These are phyloP conservation scores for Mucor plumbeus DNA, from an alignment of 371 early-diverging fungal species.

Conservation along the genomic window DNA sequence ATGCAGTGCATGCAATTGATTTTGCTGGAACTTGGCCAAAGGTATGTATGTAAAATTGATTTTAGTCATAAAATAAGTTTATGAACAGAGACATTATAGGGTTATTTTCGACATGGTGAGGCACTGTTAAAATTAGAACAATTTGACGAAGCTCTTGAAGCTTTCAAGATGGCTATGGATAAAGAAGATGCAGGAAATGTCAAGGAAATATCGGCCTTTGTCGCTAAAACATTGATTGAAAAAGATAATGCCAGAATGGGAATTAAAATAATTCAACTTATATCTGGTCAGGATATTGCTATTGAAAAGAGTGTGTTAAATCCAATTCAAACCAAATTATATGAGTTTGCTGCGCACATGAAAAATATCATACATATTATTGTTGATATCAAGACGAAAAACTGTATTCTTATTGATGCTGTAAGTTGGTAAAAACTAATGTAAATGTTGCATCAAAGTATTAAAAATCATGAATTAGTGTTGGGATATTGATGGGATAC, in stretches of 20 bases:
- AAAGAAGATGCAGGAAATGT: slow-evolving; percentile 61
- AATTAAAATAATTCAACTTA: slow-evolving; percentile 68
- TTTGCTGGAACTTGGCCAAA: slow-evolving; percentile 78
- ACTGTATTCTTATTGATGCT: slow-evolving; percentile 84
- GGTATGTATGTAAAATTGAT: slow-evolving; percentile 36
- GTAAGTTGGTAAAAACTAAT: slow-evolving; percentile 28
- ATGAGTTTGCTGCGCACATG: slow-evolving; percentile 81
- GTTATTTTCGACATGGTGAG: slow-evolving; percentile 77
- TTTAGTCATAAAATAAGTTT: neutral
- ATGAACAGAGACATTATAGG: slow-evolving; percentile 37
- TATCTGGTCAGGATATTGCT: slow-evolving; percentile 76
- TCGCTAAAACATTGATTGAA: slow-evolving; percentile 60
- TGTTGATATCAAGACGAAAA: slow-evolving; percentile 64
- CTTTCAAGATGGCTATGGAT: slow-evolving; percentile 58
- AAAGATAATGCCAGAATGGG: slow-evolving; percentile 63
- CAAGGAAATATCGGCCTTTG: slow-evolving; percentile 54
- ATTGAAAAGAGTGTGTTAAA: slow-evolving; percentile 46
- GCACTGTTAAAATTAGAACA: slow-evolving; percentile 59
- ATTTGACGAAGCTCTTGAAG: slow-evolving; percentile 65
- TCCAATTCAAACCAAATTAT: slow-evolving; percentile 78
- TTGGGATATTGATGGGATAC: slow-evolving; percentile 87
- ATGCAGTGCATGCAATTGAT: slow-evolving; percentile 64
- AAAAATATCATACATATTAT: slow-evolving; percentile 83
- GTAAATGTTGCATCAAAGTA: neutral
- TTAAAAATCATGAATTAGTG: slow-evolving; percentile 48